Conservation (phyloP, 495 filamentous ascomycete species). For the Aspergillus sclerotioniger region DNA sequence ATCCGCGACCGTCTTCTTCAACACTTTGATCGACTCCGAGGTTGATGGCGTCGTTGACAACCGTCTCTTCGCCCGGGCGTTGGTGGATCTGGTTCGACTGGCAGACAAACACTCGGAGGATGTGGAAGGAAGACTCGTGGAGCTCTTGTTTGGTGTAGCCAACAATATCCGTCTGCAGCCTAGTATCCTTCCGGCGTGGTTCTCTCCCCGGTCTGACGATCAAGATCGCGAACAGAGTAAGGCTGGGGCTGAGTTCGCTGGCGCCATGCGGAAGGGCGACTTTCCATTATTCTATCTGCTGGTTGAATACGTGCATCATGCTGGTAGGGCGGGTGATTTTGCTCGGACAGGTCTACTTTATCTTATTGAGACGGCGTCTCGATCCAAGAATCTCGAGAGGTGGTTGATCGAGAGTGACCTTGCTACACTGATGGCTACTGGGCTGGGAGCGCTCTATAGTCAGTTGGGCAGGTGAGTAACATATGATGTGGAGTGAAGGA, state of each 20-base stretch:
- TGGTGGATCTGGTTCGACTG: constrained; percentile 71
- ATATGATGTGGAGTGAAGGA: not conserved
- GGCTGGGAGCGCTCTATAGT: constrained; percentile 92
- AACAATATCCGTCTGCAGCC: constrained; percentile 92
- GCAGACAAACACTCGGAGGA: constrained; percentile 62
- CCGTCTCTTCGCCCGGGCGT: constrained; percentile 73
- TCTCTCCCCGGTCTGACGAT: constrained; percentile 47
- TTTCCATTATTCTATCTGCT: constrained; percentile 95
- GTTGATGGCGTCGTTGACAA: constrained; percentile 90
- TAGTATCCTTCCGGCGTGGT: constrained; percentile 83
- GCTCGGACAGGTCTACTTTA: constrained; percentile 94
- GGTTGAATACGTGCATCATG: constrained; percentile 93
- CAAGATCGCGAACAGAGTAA: constrained; percentile 43
- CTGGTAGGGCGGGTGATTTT: constrained; percentile 91
- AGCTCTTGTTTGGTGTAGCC: constrained; percentile 88
- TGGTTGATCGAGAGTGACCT: constrained; percentile 98
- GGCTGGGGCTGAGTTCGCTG: constrained; percentile 67
- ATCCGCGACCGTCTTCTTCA: constrained; percentile 80
- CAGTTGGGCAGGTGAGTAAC: constrained; percentile 74
- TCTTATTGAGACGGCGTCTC: constrained; percentile 88
- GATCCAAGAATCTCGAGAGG: constrained; percentile 75
- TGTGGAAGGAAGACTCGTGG: constrained; percentile 80
- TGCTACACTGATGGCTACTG: constrained; percentile 94
- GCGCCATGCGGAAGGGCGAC: constrained; percentile 83
- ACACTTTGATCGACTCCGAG: constrained; percentile 88